Evolutionary conservation across 192 early-diverging fungal genomes (phyloP).

Genomic region (Obelidium mucronatum): DNA sequence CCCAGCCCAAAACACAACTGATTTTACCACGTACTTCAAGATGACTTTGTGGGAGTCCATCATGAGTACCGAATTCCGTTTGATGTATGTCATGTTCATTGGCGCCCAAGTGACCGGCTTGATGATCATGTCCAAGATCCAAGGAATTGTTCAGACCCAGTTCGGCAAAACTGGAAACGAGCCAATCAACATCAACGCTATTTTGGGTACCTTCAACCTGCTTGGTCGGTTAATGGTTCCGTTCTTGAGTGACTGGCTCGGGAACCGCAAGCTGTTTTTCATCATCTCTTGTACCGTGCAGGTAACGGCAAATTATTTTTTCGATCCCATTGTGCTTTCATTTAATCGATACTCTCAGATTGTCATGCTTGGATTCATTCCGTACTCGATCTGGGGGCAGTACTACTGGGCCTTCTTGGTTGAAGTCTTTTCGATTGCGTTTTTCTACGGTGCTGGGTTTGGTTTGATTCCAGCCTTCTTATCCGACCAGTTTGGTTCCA

Average conservation of each 20-base stretch:
- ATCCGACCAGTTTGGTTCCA: conserved; percentile 82
- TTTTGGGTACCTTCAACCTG: conserved; percentile 44
- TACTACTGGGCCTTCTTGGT: conserved; percentile 68
- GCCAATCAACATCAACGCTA: conserved; percentile 46
- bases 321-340: not conserved
- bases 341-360: not conserved
- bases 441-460: conserved; percentile 80
- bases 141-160: conserved; percentile 45
- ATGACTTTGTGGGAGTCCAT: conserved; percentile 40
- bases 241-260: conserved; percentile 35
- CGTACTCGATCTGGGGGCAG: conserved; percentile 58
- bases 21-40: conserved; percentile 20
- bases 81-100: conserved; percentile 33
- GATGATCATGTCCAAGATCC: conserved; percentile 53
- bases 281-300: conserved; percentile 67
- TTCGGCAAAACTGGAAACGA: conserved; percentile 30
- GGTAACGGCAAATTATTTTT: not conserved
- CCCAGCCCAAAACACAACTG: not conserved
- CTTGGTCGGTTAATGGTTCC: conserved; percentile 45
- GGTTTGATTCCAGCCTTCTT: conserved; percentile 79
- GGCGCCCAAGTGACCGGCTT: conserved; percentile 48
- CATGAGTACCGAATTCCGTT: conserved; percentile 31
- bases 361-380: conserved; percentile 57
- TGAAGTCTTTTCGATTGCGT: conserved; percentile 67
- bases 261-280: conserved; percentile 73